These are phyloP conservation scores for Colletotrichum neosansevieriae DNA, from an alignment of 2,329 filamentous ascomycete species.

Conservation along the genomic window DNA sequence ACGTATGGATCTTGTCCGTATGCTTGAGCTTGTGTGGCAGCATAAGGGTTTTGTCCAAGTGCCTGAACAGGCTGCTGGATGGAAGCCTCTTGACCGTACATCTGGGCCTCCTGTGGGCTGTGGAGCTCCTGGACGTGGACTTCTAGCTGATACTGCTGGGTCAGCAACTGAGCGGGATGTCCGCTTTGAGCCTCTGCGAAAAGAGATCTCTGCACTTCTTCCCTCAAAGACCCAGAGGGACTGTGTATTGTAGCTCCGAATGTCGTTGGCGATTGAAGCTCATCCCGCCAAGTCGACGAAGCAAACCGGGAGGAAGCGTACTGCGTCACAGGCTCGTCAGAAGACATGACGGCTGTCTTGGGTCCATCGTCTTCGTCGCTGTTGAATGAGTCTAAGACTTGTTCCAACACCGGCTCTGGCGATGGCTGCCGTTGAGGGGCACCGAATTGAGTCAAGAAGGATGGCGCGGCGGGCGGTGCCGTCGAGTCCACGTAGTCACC, in stretches of 20 bases:
- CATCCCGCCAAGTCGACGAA: slow-evolving; percentile 29
- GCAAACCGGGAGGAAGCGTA: slow-evolving; percentile 32
- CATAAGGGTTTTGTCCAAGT: neutral
- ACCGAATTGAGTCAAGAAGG: slow-evolving; percentile 28
- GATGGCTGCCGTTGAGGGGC: slow-evolving; percentile 6
- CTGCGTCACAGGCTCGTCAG: slow-evolving; percentile 9
- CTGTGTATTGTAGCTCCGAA: slow-evolving; percentile 30
- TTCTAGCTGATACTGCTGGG: neutral
- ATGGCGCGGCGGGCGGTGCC: neutral
- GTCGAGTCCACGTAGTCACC: slow-evolving; percentile 19
- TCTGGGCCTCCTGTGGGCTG: neutral
- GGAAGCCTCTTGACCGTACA: slow-evolving; percentile 1
- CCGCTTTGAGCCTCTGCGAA: neutral
- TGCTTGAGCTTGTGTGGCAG: neutral
- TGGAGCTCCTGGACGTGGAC: neutral
- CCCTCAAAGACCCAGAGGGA: slow-evolving; percentile 29
- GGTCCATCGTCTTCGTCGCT: slow-evolving; percentile 31
- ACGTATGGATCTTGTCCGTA: neutral
- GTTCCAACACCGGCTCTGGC: slow-evolving; percentile 20
- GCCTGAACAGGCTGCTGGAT: neutral
- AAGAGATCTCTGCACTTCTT: slow-evolving; percentile 19
- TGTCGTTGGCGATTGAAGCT: slow-evolving; percentile 23
- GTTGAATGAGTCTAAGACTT: slow-evolving; percentile 31
- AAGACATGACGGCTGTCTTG: slow-evolving; percentile 23
- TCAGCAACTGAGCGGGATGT: neutral